phyloP scores from a whole-genome alignment of 1,139 yeast species.

The Meyerozyma sp. region DNA sequence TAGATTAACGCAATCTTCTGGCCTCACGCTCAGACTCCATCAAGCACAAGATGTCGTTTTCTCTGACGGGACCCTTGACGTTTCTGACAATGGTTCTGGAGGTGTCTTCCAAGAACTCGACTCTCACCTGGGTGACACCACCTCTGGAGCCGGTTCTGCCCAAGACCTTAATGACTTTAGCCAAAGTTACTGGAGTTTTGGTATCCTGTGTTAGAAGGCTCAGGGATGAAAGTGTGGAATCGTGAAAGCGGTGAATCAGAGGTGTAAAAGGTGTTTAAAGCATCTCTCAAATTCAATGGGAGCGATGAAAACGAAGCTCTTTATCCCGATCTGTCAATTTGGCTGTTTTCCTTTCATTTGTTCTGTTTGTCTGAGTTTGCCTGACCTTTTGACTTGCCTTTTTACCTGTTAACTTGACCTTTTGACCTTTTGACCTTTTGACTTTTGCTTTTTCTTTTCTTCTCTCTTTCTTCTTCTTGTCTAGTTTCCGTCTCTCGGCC shows the following conservation, averaged over 20 bases:
- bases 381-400: not conserved
- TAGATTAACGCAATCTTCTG: conserved; percentile 54
- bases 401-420: too few species aligned
- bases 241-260: not conserved
- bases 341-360: not conserved
- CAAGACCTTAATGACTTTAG: conserved; percentile 98
- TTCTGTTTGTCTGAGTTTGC: not conserved
- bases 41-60: conserved; percentile 96
- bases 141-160: conserved; percentile 99
- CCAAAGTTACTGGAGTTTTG: conserved; percentile 97
- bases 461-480: too few species aligned
- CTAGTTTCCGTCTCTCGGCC: not conserved
- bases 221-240: not conserved
- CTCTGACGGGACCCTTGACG: conserved; percentile 99
- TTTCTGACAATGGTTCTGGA: conserved; percentile 99
- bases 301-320: too few species aligned
- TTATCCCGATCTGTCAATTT: not conserved
- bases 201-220: conserved; percentile 45
- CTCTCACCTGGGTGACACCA: conserved; percentile 99
- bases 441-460: too few species aligned
- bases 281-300: too few species aligned
- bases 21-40: conserved; percentile 99
- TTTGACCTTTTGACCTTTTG: not conserved
- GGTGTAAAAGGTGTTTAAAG: too few species aligned
- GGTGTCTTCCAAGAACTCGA: conserved; percentile 97